Conservation (phyloP, 2,329 filamentous ascomycete genomes). For the Ceratocystis cubensis region DNA sequence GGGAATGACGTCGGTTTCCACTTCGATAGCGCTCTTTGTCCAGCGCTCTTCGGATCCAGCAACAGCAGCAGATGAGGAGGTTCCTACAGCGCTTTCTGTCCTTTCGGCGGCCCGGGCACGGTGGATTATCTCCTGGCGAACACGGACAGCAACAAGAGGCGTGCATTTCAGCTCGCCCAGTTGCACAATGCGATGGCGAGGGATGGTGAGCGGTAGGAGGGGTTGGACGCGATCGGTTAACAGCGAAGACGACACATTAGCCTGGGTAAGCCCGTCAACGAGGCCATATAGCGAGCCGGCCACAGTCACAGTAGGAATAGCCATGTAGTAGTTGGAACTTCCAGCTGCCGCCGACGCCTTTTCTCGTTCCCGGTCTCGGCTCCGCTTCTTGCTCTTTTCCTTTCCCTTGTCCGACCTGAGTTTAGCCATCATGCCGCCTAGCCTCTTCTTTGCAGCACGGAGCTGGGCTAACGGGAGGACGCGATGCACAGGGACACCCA, state of each 20-base stretch:
- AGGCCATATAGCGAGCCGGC: slow-evolving; percentile 33
- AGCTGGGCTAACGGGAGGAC: slow-evolving; percentile 25
- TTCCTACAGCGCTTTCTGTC: neutral
- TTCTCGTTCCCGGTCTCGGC: slow-evolving; percentile 13
- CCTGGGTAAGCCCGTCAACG: slow-evolving; percentile 26
- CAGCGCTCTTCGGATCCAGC: slow-evolving; percentile 17
- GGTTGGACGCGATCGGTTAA: slow-evolving; percentile 33
- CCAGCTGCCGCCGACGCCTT: neutral
- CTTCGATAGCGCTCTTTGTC: slow-evolving; percentile 26
- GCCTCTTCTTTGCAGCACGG: slow-evolving; percentile 20
- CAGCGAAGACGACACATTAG: slow-evolving; percentile 27
- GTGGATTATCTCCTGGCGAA: slow-evolving; percentile 32
- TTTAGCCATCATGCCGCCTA: neutral
- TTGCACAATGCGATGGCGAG: slow-evolving; percentile 29
- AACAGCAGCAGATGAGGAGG: neutral
- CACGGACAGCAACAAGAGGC: slow-evolving; percentile 29
- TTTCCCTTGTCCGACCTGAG: slow-evolving; percentile 14
- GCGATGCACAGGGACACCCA: slow-evolving; percentile 28
- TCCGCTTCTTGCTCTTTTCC: slow-evolving; percentile 18
- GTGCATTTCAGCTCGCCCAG: slow-evolving; percentile 31
- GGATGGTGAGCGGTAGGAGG: slow-evolving; percentile 29
- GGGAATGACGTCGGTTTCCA: slow-evolving; percentile 32
- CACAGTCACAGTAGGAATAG: slow-evolving; percentile 30
- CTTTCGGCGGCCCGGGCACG: slow-evolving; percentile 10
- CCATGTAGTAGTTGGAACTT: slow-evolving; percentile 19